Evolutionary conservation across 495 filamentous ascomycete genomes (phyloP).

Genomic region (Echria macrotheca): DNA sequence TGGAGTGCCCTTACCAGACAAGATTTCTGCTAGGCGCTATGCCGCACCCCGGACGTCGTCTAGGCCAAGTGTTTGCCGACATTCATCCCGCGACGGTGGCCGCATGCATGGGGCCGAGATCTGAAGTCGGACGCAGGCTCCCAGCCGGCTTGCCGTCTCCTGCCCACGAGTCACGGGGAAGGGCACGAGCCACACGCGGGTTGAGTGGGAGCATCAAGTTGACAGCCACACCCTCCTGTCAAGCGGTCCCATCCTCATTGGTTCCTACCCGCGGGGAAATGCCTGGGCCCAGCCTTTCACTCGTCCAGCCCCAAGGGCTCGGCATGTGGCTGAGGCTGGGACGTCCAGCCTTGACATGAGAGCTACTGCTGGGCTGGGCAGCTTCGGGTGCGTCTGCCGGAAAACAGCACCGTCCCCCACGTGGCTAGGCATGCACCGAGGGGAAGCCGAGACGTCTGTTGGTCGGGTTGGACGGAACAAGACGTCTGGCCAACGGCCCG

Average conservation of each 20-base stretch:
- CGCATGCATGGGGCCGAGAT: constrained; percentile 7
- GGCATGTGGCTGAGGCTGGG: constrained; percentile 12
- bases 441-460: background rate
- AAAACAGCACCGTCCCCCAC: constrained; percentile 1
- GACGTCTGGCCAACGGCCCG: background rate
- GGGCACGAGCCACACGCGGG: constrained; percentile 8
- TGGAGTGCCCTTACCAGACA: constrained; percentile 3
- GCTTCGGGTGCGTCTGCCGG: constrained; percentile 3
- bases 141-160: background rate
- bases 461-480: constrained; percentile 1
- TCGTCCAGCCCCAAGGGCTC: background rate
- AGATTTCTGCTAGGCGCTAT: background rate
- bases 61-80: background rate
- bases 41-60: background rate
- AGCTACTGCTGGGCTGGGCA: too few relatives aligned
- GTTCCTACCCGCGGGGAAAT: constrained; percentile 14
- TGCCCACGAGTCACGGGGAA: background rate
- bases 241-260: constrained; percentile 11
- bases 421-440: constrained; percentile 11
- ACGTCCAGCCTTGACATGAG: too few relatives aligned
- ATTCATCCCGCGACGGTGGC: background rate
- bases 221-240: background rate
- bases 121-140: background rate
- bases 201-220: background rate
- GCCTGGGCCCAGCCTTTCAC: background rate